Base-by-base conservation (phyloP, 169 alveolate genomes). In the Plasmodium vinckei region DNA sequence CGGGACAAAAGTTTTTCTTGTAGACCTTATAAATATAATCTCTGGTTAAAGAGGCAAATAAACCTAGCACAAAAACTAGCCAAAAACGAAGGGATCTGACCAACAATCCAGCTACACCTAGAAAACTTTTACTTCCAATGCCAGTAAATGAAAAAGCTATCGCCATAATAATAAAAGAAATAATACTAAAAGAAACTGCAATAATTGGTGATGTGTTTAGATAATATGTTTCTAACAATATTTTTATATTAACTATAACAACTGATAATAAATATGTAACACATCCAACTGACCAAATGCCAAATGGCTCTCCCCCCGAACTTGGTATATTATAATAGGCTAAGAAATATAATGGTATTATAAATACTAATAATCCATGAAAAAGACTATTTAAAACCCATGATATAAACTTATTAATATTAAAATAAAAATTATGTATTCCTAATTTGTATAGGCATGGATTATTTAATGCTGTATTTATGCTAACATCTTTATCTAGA, bases 401-500 rank as follows among this genome's bases (percentile, higher is more conserved):
- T 13, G 94, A 89, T 1, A 93, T 68, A 72, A 94, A 92, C 39
- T 87, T 90, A 51, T 71, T 88, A 3, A 91, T 70, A 68, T 94
- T 94, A 63, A 92, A 88, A 87, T 93, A 94, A 64, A 72, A 89
- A 60, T 95, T 93, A 33, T 73, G 73, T 39, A 91, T 95, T 9
- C 97, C 97, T 79, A 87, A 75, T 67, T 87, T 90, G 65, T 95
- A 95, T 33, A 95, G 53, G 57, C 86, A 89, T 19, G 97, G 97
- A 23, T 75, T 92, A 21, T 79, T 87, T 21, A 82, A 33, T 46
- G 95, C 91, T 87, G 94, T 77, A 7, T 72, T 54, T 79, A 87
- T 87, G 46, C 90, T 91, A 39, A 94, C 89, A 67, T 95, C 97
- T 23, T 92, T 93, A 68, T 96, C 98, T 47, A 95, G 86, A 47